Base-by-base conservation (phyloP, 495 filamentous ascomycete species). In the Trichoderma gamsii region DNA sequence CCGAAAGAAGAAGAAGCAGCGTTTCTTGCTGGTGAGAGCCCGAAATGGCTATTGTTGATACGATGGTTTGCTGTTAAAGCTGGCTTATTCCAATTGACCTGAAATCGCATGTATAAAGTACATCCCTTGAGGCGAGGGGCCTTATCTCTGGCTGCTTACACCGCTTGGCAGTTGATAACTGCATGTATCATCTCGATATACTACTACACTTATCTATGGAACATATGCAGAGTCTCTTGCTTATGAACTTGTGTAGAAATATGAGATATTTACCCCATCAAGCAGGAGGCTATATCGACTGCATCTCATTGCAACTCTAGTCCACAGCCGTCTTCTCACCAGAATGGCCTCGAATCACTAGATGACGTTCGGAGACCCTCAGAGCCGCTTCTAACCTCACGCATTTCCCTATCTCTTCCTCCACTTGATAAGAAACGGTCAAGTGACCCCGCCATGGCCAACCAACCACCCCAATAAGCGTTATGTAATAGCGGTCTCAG, bases 341-440 rank as follows among this genome's bases (percentile, higher is more conserved):
- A 49, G 4, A 49, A 49, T 16, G 44, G 11, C 15, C 23, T 61
- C 11, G 12, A 61, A 29, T 11, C 16, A 0, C 56, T 32, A 25
- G n/a, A 61, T 61, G 56, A 61, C 56, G 56, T 61, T 61, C 1
- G 56, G 56, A 27, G 56, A 23, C 56, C 56, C 27, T 61, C 56
- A 61, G 51, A 61, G 56, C 56, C 56, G 56, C 23, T 27, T 61
- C 23, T 61, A 61, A 21, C 56, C 56, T 61, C 27, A 21, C 25
- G 23, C 56, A 11, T 61, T 27, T 61, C 25, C 23, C 56, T 61
- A 61, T 61, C 56, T 23, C 49, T 61, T 18, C 56, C 56, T 61
- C 56, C 56, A 32, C 56, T 12, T 29, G 56, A 61, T 61, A 61
- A 32, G 23, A 32, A 49, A 11, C 8, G 56, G 3, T 32, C 56